A percentile compares a stretch with the other conserved stretches of the same genome.
These are phyloP conservation scores for Yueomyces sinensis DNA, from an alignment of 805 yeast genomes.

Conservation along the genomic window DNA sequence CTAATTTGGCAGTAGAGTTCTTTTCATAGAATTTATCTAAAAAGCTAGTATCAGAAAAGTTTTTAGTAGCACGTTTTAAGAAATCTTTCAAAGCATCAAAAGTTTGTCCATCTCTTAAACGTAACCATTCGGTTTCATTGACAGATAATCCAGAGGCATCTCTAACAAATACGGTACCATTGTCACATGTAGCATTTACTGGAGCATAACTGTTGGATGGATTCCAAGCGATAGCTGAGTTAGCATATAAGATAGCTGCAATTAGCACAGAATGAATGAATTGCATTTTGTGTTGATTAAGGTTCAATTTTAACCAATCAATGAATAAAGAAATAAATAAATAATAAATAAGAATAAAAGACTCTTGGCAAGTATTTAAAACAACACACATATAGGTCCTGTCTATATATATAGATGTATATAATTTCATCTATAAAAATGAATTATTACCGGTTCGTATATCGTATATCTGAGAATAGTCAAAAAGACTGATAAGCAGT, in stretches of 20 bases:
- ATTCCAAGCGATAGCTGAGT: constrained; percentile 10
- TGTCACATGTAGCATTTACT: constrained; percentile 29
- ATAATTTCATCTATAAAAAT: no score
- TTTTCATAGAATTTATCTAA: constrained; percentile 5
- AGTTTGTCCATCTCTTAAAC: constrained; percentile 33
- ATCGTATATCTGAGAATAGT: no score
- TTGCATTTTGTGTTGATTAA: not conserved
- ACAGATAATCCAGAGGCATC: constrained; percentile 34
- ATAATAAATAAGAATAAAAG: no score
- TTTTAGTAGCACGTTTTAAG: constrained; percentile 12
- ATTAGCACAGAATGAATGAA: not conserved
- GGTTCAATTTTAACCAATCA: no score
- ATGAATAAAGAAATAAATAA: no score
- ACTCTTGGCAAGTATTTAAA: no score
- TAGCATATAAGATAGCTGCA: not conserved
- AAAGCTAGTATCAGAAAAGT: constrained; percentile 10
- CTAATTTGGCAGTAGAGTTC: constrained; percentile 1
- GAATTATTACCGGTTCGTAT: no score
- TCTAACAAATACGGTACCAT: constrained; percentile 26
- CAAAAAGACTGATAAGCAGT: no score
- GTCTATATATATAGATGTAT: no score
- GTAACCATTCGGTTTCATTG: constrained; percentile 40
- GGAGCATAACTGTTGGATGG: constrained; percentile 49
- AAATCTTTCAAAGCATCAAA: constrained; percentile 28
- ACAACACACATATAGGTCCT: no score